Conservation (phyloP, 345 rosid species). For the Moringa oleifera region DNA sequence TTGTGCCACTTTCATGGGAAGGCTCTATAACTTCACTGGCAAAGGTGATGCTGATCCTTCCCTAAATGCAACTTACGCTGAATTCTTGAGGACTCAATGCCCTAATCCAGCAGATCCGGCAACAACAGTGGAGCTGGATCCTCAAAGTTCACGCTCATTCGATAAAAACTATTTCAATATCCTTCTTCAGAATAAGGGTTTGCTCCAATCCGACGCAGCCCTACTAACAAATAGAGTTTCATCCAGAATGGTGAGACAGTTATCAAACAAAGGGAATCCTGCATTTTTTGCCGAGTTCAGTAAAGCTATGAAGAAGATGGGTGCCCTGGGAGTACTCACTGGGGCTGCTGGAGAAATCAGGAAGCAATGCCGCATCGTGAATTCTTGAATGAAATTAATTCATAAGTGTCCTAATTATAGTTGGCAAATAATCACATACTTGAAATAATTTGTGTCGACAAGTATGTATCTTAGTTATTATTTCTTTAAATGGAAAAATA, state of each 20-base stretch:
- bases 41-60: conserved; percentile 54
- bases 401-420: too few species aligned
- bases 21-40: conserved; percentile 57
- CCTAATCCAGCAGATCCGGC: conserved; percentile 24
- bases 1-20: conserved; percentile 35
- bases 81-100: conserved; percentile 35
- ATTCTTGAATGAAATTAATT: conserved; percentile 9
- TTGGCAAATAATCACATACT: too few species aligned
- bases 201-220: conserved; percentile 50
- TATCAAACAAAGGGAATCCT: too few species aligned
- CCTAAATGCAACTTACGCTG: conserved; percentile 31
- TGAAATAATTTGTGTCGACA: too few species aligned
- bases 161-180: conserved; percentile 41
- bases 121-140: conserved; percentile 44
- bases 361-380: conserved; percentile 33
- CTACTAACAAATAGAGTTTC: conserved; percentile 40
- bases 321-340: conserved; percentile 33
- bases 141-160: conserved; percentile 29
- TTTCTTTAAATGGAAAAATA: too few species aligned
- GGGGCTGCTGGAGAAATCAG: conserved; percentile 52
- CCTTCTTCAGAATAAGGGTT: conserved; percentile 31
- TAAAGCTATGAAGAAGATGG: conserved; percentile 48
- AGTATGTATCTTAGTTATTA: too few species aligned
- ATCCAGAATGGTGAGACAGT: background rate
- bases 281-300: conserved; percentile 31